A percentile compares a stretch with the other conserved stretches of the same genome.
Evolutionary conservation across 1,284 basidiomycete genomes (phyloP).

Genomic region (Microbotryum lychnidis-dioicae): DNA sequence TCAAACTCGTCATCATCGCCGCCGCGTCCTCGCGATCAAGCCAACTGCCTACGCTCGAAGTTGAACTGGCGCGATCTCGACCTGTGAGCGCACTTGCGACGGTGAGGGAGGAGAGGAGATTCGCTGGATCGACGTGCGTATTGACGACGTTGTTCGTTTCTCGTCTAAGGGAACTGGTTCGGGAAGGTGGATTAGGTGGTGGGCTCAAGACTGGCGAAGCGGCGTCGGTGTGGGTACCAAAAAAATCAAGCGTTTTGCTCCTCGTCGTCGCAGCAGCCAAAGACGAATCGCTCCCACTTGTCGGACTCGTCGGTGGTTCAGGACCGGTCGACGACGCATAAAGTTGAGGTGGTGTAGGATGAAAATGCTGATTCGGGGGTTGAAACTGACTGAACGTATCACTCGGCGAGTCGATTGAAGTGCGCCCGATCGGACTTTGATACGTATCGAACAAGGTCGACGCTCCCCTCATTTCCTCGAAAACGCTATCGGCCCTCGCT

Average conservation of each 20-base stretch:
- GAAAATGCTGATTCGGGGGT: not conserved
- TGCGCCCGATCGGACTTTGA: not conserved
- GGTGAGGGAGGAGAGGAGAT: not conserved
- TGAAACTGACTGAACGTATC: not conserved
- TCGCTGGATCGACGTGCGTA: not conserved
- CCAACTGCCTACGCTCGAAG: conserved; percentile 16
- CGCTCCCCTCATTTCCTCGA: conserved; percentile 1
- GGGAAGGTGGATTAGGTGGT: conserved; percentile 24
- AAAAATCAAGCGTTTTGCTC: conserved; percentile 27
- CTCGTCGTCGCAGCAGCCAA: not conserved
- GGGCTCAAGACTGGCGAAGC: conserved; percentile 5
- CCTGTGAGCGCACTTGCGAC: not conserved
- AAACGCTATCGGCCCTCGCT: not conserved
- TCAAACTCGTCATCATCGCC: not conserved
- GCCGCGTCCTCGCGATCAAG: conserved; percentile 6
- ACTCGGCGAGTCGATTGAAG: not conserved
- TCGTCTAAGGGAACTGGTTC: conserved; percentile 16
- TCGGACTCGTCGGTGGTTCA: not conserved
- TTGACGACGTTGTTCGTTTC: not conserved
- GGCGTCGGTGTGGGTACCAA: conserved; percentile 9
- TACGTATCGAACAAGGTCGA: not conserved
- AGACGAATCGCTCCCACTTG: conserved; percentile 1
- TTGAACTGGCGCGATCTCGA: conserved; percentile 2
- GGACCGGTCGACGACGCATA: not conserved
- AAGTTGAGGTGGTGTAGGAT: not conserved